Evolutionary conservation across 129 eudicot species (phyloP), one percentile per base, ranked within the genome.

Genomic region (Tagetes patula): DNA sequence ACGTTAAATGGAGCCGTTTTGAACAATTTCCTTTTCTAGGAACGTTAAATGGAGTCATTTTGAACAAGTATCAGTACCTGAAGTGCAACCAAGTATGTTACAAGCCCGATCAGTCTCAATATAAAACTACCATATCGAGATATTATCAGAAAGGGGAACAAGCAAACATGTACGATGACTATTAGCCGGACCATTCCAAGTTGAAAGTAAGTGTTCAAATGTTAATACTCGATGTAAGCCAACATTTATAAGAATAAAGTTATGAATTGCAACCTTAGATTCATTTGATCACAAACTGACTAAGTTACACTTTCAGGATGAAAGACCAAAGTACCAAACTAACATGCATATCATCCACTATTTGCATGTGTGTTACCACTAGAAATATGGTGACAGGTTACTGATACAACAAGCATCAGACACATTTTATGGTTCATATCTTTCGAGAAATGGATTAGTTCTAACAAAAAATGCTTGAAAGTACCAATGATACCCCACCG

Each of bases 401-500:
- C 11, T 42, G 27, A 20, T 20, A 20, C 27, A 20, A 20, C 27
- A 20, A 20, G 47, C 47, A 43, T 43, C 13, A 34, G 40, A 52
- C 31, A 50, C 39, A 80, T 9, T 11, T 55, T 31, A 60, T 45
- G 46, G 38, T 74, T 61, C 41, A 49, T 65, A 38, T 68, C 47
- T 54, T 48, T 55, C 31, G 50, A 34, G 58, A 4, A 67, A 77
- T 67, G 37, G 13, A 69, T 39, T 59, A 69, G 33, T 77, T 70
- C 3, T 40, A 62, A 54, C 56, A 77, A 31, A 50, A 52, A 61
- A 38, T 81, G 62, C 54, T 62, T 69, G 46, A 75, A 33, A 67
- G 84, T 90, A 94, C 99, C 99, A 90, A 58, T 70, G 99, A 94
- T 72, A 94, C 97, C 54, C 99, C 97, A 75, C 97, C 97, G 65